Evolutionary conservation across 768 basidiomycete species (phyloP).

Genomic region (Symmetrospora coprosmae): DNA sequence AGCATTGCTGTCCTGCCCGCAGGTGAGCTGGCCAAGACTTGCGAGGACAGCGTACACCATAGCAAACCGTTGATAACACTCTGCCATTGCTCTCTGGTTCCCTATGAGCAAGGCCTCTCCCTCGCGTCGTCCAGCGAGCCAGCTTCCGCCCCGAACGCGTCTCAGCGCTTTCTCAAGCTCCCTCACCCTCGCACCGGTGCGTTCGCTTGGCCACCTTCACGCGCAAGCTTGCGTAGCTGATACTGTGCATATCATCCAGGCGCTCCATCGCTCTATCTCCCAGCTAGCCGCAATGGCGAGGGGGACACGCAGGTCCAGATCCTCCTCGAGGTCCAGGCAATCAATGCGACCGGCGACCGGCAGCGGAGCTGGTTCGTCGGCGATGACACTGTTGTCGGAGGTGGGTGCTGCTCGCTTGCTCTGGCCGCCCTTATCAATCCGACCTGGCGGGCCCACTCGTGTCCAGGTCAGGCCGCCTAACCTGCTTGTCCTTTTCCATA

Average conservation of each 20-base stretch:
- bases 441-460: not conserved
- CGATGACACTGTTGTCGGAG: slow-evolving; percentile 15
- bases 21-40: too few species aligned
- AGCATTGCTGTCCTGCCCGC: slow-evolving; percentile 14
- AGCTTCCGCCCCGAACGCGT: not conserved
- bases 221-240: not conserved
- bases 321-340: slow-evolving; percentile 23
- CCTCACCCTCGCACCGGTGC: slow-evolving; percentile 23
- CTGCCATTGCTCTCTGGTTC: too few species aligned
- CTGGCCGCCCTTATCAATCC: too few species aligned
- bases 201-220: not conserved
- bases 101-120: not conserved
- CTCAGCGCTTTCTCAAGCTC: slow-evolving; percentile 18
- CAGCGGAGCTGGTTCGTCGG: slow-evolving; percentile 24
- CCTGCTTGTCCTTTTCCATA: not conserved
- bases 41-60: too few species aligned
- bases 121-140: not conserved
- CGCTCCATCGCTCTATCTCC: slow-evolving; percentile 2
- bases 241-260: not conserved
- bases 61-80: too few species aligned
- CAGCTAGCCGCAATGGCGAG: not conserved
- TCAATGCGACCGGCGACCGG: slow-evolving; percentile 13
- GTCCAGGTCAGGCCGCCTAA: too few species aligned
- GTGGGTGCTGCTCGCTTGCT: too few species aligned
- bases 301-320: not conserved